phyloP scores from a whole-genome alignment of 176 grass and related monocot species.

The Eremochloa ophiuroides region DNA sequence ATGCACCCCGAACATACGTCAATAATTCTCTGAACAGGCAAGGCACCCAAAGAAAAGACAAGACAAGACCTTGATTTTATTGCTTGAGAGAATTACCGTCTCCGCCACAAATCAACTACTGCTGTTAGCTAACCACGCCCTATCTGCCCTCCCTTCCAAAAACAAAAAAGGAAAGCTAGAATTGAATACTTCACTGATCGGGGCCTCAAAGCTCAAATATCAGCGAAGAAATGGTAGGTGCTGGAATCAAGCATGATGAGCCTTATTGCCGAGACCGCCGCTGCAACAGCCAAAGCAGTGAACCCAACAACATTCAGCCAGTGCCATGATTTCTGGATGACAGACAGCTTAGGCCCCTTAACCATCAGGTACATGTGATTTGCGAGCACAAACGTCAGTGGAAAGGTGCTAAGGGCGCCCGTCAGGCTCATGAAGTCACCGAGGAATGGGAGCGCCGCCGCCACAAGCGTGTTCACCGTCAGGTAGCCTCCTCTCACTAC shows the following conservation, averaged over 20 bases:
- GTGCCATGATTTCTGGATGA: constrained; percentile 69
- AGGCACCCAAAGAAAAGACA: too few species aligned
- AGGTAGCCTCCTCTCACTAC: constrained; percentile 85
- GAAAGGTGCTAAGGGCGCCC: constrained; percentile 84
- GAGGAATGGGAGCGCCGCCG: constrained; percentile 76
- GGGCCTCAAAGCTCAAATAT: constrained; percentile 46
- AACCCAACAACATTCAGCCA: constrained; percentile 90
- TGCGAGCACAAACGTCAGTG: constrained; percentile 88
- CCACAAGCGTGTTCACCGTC: constrained; percentile 75
- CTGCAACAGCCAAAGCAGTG: constrained; percentile 45
- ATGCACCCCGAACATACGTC: not conserved
- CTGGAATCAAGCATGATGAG: constrained; percentile 72
- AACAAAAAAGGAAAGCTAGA: not conserved
- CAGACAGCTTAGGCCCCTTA: constrained; percentile 54
- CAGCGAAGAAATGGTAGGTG: constrained; percentile 91
- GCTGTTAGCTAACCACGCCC: not conserved
- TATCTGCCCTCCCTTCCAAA: not conserved
- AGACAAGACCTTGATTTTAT: too few species aligned
- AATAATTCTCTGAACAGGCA: not conserved
- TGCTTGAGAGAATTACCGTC: not conserved
- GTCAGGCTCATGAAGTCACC: constrained; percentile 98
- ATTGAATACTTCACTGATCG: not conserved
- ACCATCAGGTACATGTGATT: constrained; percentile 95
- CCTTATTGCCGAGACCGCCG: constrained; percentile 70
- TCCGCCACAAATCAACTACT: not conserved